These are phyloP conservation scores for Fraxinus pennsylvanica DNA, from an alignment of 257 asterid species.

Conservation along the genomic window DNA sequence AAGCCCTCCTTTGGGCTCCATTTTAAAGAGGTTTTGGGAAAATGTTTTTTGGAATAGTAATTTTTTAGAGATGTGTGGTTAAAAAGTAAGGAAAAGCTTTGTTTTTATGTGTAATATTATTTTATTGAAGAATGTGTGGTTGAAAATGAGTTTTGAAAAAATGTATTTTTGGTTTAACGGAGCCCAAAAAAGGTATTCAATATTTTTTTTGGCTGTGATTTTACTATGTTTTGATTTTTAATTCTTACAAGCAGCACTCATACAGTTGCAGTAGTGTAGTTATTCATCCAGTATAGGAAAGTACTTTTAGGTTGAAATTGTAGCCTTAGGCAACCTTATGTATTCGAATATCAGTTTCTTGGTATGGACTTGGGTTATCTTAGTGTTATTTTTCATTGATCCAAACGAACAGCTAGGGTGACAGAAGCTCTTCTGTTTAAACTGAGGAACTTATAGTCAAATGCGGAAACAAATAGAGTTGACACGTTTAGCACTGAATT, in stretches of 20 bases:
- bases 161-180: too few species aligned
- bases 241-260: not conserved
- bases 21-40: too few species aligned
- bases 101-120: too few species aligned
- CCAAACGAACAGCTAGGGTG: not conserved
- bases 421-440: not conserved
- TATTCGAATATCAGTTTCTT: not conserved
- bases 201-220: not conserved
- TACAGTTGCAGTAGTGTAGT: not conserved
- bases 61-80: too few species aligned
- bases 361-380: not conserved
- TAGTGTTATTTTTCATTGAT: not conserved
- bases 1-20: too few species aligned
- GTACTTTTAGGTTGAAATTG: not conserved
- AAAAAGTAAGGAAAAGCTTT: too few species aligned
- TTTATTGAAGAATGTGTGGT: too few species aligned
- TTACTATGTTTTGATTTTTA: not conserved
- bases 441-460: not conserved
- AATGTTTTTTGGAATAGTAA: too few species aligned
- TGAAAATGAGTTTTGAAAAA: too few species aligned
- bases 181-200: too few species aligned
- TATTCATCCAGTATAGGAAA: slow-evolving; percentile 1
- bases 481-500: not conserved
- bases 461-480: not conserved
- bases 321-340: not conserved